Evolutionary conservation across 805 yeast species (phyloP).

Genomic region (Barnettozyma vustinii): DNA sequence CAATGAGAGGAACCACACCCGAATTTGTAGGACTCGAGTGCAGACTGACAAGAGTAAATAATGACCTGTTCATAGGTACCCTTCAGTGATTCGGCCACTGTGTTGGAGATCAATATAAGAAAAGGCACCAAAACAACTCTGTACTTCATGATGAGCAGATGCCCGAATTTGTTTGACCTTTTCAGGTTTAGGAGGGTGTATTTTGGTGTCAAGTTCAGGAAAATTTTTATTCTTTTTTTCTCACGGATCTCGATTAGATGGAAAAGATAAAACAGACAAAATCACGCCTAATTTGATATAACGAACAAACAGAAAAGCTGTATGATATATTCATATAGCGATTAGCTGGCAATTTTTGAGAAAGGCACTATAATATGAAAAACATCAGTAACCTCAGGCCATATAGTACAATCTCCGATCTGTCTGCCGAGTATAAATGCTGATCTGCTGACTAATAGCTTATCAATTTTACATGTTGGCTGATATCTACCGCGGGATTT

Average conservation of each 20-base stretch:
- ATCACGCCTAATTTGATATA: neutral
- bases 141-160: neutral
- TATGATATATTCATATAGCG: neutral
- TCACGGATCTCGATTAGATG: conserved; percentile 5
- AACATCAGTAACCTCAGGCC: too few species aligned
- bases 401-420: too few species aligned
- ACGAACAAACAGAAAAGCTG: neutral
- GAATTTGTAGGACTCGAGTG: conserved; percentile 14
- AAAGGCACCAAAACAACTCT: neutral
- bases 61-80: conserved; percentile 23
- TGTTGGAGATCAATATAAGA: neutral
- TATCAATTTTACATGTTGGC: too few species aligned
- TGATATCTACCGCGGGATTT: too few species aligned
- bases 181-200: neutral
- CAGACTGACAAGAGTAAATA: conserved; percentile 21
- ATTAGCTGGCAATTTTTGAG: too few species aligned
- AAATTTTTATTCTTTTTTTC: neutral
- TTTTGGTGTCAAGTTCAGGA: neutral
- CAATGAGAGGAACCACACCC: conserved; percentile 15
- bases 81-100: conserved; percentile 12
- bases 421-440: too few species aligned
- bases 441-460: too few species aligned
- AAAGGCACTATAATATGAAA: too few species aligned
- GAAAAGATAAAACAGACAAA: conserved; percentile 6
- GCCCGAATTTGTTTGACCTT: neutral